Base-by-base conservation (phyloP, 2,329 filamentous ascomycete genomes). In the Lecanosticta acicola region DNA sequence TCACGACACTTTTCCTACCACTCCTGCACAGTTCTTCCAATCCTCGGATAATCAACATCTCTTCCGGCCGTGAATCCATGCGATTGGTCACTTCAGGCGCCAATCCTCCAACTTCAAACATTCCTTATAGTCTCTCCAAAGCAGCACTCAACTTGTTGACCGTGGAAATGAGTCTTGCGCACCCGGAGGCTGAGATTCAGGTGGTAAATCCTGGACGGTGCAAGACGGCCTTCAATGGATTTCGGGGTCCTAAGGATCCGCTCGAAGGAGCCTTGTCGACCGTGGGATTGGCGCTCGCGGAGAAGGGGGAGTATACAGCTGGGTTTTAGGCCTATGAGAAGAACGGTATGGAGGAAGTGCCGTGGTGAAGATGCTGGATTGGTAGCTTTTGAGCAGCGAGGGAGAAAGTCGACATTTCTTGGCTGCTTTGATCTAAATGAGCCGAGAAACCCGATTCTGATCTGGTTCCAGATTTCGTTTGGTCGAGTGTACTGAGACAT, bases 11-110 rank as follows among this genome's bases (percentile, higher is more conserved):
- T 14, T 58, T 62, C 44, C 49, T 62, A 3, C 60, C 63, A 10
- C 53, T 68, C 1, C 56, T 68, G 0, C 49, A 50, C 26, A 42
- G 54, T 14, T 54, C 59, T 0, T 0, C 41, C 1, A 14, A 50
- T 10, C 54, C 60, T 3, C 62, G 55, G 39, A 61, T 68, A 1
- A 60, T 69, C 45, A 67, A 66, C 36, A 48, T 69, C 34, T 62
- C 61, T 4, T 67, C 60, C 3, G 60, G 51, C 0, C 51, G 61
- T 5, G 64, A 56, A 4, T 62, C 57, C 3, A 49, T 67, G 13
- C 38, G 43, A 11, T 45, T 44, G 4, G 48, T 53, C 19, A 49
- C 53, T 11, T 49, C 45, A 2, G 57, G 54, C 14, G 60, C 61
- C 26, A 57, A 62, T 37, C 62, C 63, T 1, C 59, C 60, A 0